phyloP scores from a whole-genome alignment of 371 early-diverging fungal genomes.

The Coemansia sp. region DNA sequence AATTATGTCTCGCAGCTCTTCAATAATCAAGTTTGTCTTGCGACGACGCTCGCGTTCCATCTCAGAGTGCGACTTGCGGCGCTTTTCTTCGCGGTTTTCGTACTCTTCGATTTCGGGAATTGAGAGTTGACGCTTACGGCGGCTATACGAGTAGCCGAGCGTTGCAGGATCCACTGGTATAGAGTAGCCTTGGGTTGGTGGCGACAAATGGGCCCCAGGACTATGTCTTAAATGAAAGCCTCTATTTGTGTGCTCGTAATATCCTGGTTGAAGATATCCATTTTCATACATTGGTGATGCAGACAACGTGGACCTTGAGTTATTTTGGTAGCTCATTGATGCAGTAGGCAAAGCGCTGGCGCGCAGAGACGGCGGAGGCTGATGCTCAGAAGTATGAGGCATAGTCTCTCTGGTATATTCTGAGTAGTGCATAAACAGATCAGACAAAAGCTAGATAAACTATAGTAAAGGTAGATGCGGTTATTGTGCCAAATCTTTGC shows the following conservation, averaged over 20 bases:
- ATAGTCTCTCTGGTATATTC: background rate
- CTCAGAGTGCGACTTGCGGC: slow-evolving; percentile 42
- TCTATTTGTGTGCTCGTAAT: background rate
- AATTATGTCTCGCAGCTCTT: slow-evolving; percentile 37
- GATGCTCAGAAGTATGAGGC: background rate
- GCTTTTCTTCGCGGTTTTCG: slow-evolving; percentile 39
- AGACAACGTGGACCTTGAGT: background rate
- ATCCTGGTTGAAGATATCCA: background rate
- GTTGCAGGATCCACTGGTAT: background rate
- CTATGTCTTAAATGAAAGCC: background rate
- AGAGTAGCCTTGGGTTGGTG: background rate
- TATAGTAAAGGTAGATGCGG: background rate
- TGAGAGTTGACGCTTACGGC: background rate
- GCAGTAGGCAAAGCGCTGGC: background rate
- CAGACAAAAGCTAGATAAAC: too few relatives aligned
- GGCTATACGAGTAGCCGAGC: background rate
- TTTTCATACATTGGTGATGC: background rate
- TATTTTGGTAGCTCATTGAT: background rate
- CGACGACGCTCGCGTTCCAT: slow-evolving; percentile 49
- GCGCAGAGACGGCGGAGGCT: background rate
- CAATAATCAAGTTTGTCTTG: slow-evolving; percentile 39
- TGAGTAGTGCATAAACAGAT: background rate
- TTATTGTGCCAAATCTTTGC: background rate
- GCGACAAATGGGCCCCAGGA: background rate
- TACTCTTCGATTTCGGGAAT: background rate